Evolutionary conservation across 176 grass and related monocot genomes (phyloP).

Genomic region (Metroxylon sagu): DNA sequence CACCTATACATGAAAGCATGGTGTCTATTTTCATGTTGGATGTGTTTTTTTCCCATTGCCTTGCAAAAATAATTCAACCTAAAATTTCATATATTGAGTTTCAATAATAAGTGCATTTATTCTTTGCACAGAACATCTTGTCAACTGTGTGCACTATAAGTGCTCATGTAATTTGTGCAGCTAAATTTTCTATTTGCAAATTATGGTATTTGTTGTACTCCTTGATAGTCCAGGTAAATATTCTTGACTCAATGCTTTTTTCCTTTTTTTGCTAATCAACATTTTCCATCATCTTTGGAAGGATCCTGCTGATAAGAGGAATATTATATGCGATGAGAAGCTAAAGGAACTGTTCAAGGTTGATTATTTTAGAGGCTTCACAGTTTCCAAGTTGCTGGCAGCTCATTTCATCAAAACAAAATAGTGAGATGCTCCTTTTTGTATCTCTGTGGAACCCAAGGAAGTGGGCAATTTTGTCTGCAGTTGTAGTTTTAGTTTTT

Average conservation of each 20-base stretch:
- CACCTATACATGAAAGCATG: no score
- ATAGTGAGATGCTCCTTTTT: constrained; percentile 27
- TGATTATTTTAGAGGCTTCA: constrained; percentile 74
- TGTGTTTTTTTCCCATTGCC: no score
- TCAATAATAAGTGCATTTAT: no score
- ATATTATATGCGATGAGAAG: constrained; percentile 91
- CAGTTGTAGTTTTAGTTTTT: no score
- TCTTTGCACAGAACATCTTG: no score
- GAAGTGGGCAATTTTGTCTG: constrained; percentile 42
- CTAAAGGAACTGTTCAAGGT: constrained; percentile 88
- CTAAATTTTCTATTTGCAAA: no score
- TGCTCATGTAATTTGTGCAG: no score
- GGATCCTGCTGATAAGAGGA: constrained; percentile 98
- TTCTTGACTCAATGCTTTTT: constrained; percentile 12
- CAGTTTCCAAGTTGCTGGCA: constrained; percentile 66
- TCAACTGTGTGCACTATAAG: no score
- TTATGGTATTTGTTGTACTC: no score
- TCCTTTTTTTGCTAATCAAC: background rate
- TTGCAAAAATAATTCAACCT: no score
- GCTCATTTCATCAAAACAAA: constrained; percentile 81
- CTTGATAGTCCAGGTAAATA: background rate
- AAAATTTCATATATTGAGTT: no score
- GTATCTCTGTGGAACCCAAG: constrained; percentile 33
- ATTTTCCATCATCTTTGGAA: constrained; percentile 31
- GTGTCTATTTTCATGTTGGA: no score